Conservation (phyloP, 2,329 filamentous ascomycete species). For the Xylaria sp. region DNA sequence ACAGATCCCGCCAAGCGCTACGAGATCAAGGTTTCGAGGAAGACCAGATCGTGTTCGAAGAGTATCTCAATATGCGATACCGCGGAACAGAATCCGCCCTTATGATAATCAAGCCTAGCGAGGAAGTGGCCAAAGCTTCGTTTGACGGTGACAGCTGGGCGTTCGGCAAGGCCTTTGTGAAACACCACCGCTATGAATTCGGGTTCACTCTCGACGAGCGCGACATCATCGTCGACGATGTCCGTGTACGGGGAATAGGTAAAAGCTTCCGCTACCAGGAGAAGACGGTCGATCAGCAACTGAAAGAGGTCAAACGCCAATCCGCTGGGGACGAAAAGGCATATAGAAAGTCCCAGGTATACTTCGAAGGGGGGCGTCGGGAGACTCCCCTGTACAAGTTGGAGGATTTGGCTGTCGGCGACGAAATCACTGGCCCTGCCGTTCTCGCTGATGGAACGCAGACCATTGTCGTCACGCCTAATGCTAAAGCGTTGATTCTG, state of each 20-base stretch:
- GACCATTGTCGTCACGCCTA: constrained; percentile 89
- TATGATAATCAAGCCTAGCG: constrained; percentile 82
- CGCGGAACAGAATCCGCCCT: constrained; percentile 89
- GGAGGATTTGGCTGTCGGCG: constrained; percentile 76
- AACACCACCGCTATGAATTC: constrained; percentile 91
- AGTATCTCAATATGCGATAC: constrained; percentile 95
- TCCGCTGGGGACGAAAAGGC: constrained; percentile 68
- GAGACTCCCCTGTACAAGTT: constrained; percentile 88
- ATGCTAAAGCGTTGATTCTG: constrained; percentile 79
- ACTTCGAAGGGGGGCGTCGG: constrained; percentile 82
- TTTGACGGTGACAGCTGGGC: constrained; percentile 78
- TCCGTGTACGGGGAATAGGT: constrained; percentile 87
- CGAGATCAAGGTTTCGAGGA: constrained; percentile 82
- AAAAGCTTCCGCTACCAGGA: constrained; percentile 85
- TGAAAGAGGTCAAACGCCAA: constrained; percentile 74
- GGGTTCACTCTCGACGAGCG: constrained; percentile 86
- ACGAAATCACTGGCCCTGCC: constrained; percentile 80
- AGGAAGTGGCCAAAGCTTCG: constrained; percentile 68
- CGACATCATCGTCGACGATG: constrained; percentile 90
- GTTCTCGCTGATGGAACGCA: constrained; percentile 90
- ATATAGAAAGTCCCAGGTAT: constrained; percentile 76
- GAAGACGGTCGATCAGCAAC: constrained; percentile 85
- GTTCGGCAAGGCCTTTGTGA: constrained; percentile 85
- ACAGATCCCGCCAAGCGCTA: constrained; percentile 75
- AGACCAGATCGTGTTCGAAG: constrained; percentile 81